Evolutionary conservation across 2,329 filamentous ascomycete genomes (phyloP), one percentile per base, ranked within the genome.

Genomic region (Penicillium sclerotigenum): DNA sequence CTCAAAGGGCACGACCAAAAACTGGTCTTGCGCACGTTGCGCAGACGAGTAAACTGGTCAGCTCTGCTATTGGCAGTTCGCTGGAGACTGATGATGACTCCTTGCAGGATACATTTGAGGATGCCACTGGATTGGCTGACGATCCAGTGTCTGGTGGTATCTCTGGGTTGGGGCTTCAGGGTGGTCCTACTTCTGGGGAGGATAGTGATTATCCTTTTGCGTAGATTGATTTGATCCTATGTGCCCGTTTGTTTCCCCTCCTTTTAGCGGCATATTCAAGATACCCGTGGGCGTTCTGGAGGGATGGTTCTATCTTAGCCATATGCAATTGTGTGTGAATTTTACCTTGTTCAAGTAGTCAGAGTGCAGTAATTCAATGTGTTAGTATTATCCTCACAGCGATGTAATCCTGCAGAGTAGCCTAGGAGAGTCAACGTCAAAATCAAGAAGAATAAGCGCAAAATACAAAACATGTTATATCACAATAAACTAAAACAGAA

Each of bases 41-140:
- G 14, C 75, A 73, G 58, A 72, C 64, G 13, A 76, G 75, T 36
- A 72, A 68, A n/a, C 59, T 77, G 31, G 74, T 77, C 28, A 73
- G 70, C 33, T 52, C 47, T 40, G 53, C 41, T 41, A 46, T 56
- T n/a, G 47, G 47, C 20, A 38, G 40, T 22, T 33, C n/a, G 2
- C 26, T 33, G n/a, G 40, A 33, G 9, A 36, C 28, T 16, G 53
- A 52, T 9, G 40, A 52, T n/a, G 34, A 43, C 9, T 40, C 36
- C 22, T 18, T 34, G 28, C 47, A 51, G 28, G 26, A 36, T 24
- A 4, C 2, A 3, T 13, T 33, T 20, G 52, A 55, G 22, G 33
- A 49, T 49, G 10, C 5, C 10, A 22, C 4, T 33, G 51, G n/a
- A 16, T 18, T 40, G 42, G 34, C 22, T 13, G 52, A 48, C 28